Percentiles rank a stretch among this genome's conserved stretches.
Evolutionary conservation across 2,329 filamentous ascomycete genomes (phyloP).

Genomic region (Gnomoniopsis sp.): DNA sequence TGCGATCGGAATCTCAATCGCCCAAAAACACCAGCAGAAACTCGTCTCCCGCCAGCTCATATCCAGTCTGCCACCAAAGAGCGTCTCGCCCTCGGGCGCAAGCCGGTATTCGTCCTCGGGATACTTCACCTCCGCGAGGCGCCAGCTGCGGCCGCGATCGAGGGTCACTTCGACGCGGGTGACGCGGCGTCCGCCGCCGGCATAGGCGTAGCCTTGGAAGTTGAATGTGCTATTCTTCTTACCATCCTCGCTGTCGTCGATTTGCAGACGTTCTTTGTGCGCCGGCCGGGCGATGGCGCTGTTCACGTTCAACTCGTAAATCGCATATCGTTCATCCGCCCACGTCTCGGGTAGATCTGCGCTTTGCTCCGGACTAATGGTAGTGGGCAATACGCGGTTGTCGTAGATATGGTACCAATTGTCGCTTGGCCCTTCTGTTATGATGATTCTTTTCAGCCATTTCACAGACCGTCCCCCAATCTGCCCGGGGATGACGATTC

Average conservation of each 20-base stretch:
- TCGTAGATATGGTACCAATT: slow-evolving; percentile 98
- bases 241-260: not conserved
- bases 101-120: slow-evolving; percentile 79
- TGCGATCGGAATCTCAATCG: slow-evolving; percentile 60
- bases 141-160: slow-evolving; percentile 79
- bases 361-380: slow-evolving; percentile 77
- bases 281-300: slow-evolving; percentile 77
- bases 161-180: slow-evolving; percentile 80
- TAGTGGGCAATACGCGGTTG: slow-evolving; percentile 85
- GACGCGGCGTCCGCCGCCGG: slow-evolving; percentile 79
- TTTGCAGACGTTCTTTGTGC: slow-evolving; percentile 62
- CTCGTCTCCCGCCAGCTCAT: slow-evolving; percentile 76
- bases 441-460: slow-evolving; percentile 78
- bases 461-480: slow-evolving; percentile 92
- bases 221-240: slow-evolving; percentile 48
- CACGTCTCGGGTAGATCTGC: slow-evolving; percentile 72
- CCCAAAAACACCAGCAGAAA: slow-evolving; percentile 95
- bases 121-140: slow-evolving; percentile 72
- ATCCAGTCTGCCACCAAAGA: slow-evolving; percentile 76
- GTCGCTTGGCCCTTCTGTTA: slow-evolving; percentile 76
- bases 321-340: slow-evolving; percentile 87
- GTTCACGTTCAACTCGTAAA: slow-evolving; percentile 88
- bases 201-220: slow-evolving; percentile 80
- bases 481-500: slow-evolving; percentile 82
- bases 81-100: slow-evolving; percentile 52